Percentiles rank a stretch among this genome's conserved stretches.
phyloP scores from a whole-genome alignment of 108 stramenopile species.

The Cyclotella choctawhatcheeana region DNA sequence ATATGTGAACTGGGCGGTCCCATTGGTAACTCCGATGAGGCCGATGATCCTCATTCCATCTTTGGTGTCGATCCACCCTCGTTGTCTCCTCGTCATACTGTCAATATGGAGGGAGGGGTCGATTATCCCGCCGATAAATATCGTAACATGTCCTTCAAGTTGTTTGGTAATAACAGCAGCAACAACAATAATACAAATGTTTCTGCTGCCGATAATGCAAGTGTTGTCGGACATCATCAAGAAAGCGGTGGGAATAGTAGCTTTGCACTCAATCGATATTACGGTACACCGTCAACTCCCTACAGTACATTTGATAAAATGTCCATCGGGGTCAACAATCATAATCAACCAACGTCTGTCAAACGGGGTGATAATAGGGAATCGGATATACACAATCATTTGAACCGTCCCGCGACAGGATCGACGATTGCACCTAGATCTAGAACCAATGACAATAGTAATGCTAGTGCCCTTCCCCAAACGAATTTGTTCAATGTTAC shows the following conservation, averaged over 20 bases:
- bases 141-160: too few species aligned
- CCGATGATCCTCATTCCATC: conserved; percentile 65
- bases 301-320: conserved; percentile 43
- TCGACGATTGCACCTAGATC: conserved; percentile 40
- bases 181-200: not conserved
- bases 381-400: conserved; percentile 8
- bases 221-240: too few species aligned
- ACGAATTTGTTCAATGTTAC: conserved; percentile 41
- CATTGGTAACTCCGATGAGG: conserved; percentile 25
- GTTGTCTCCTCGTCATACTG: conserved; percentile 39
- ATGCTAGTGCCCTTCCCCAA: conserved; percentile 26
- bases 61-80: conserved; percentile 67
- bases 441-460: conserved; percentile 10
- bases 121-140: too few species aligned
- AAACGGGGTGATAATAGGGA: too few species aligned
- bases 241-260: too few species aligned
- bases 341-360: too few species aligned
- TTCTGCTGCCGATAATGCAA: not conserved
- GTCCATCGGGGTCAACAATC: conserved; percentile 23
- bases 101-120: not conserved
- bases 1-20: conserved; percentile 83
- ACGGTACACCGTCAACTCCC: conserved; percentile 41
- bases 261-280: conserved; percentile 25
- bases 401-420: conserved; percentile 21
- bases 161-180: too few species aligned